phyloP scores from a whole-genome alignment of 306 rosid species.

The Carpinus fangiana region DNA sequence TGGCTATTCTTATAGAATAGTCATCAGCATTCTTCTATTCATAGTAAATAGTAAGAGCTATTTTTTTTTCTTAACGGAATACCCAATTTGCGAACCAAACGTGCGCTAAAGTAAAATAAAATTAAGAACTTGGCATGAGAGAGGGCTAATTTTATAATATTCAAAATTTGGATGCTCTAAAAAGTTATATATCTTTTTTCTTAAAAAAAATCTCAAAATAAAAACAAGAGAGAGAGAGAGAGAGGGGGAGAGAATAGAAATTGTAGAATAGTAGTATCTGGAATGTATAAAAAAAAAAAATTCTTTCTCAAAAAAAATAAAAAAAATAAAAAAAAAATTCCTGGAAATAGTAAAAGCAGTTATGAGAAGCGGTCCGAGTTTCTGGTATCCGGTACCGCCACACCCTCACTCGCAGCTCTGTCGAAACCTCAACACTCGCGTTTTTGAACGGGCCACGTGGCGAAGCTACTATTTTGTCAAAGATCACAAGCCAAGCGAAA shows the following conservation, averaged over 20 bases:
- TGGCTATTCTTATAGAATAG: too few relatives aligned
- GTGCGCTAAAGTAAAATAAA: too few relatives aligned
- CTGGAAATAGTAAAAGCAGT: slow-evolving; percentile 44
- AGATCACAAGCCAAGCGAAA: slow-evolving; percentile 4
- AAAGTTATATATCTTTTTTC: too few relatives aligned
- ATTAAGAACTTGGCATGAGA: too few relatives aligned
- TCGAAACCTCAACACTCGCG: not conserved
- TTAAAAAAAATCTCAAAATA: not conserved
- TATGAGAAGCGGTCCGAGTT: slow-evolving; percentile 38
- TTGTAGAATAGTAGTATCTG: not conserved
- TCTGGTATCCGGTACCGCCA: slow-evolving; percentile 21
- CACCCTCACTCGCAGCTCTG: not conserved
- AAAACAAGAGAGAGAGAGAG: not conserved
- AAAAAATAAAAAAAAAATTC: too few relatives aligned
- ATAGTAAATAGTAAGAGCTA: too few relatives aligned
- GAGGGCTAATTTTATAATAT: too few relatives aligned
- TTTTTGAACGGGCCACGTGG: slow-evolving; percentile 9
- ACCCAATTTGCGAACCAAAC: too few relatives aligned
- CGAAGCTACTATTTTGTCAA: not conserved
- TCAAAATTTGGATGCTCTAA: too few relatives aligned
- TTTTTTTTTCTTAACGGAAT: too few relatives aligned
- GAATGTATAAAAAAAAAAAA: slow-evolving; percentile 8
- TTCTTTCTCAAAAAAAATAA: too few relatives aligned
- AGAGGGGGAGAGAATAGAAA: not conserved
- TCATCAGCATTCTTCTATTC: too few relatives aligned